A percentile compares a stretch with the other conserved stretches of the same genome.
These are phyloP conservation scores for Neurospora hispaniola DNA, from an alignment of 495 filamentous ascomycete species.

Conservation along the genomic window DNA sequence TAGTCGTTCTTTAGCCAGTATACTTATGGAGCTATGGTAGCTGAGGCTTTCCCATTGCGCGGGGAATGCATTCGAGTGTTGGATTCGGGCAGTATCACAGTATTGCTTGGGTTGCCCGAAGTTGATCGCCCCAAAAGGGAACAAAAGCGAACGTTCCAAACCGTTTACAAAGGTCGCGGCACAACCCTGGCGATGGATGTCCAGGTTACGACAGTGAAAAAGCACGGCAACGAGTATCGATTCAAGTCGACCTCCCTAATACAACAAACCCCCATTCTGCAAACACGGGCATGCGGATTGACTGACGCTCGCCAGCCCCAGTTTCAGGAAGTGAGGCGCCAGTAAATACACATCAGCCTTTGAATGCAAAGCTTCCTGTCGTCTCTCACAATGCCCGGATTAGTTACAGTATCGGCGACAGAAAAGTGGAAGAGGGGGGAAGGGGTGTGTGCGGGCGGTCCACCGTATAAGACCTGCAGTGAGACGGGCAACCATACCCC, in stretches of 20 bases:
- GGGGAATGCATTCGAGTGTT: not conserved
- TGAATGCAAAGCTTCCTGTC: not conserved
- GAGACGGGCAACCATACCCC: constrained; percentile 10
- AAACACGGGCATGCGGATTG: not conserved
- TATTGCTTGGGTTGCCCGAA: not conserved
- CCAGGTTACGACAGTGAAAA: not conserved
- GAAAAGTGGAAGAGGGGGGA: no score
- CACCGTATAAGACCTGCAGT: constrained; percentile 6
- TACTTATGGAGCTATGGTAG: not conserved
- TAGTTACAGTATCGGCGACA: not conserved
- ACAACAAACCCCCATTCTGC: not conserved
- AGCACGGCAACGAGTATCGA: not conserved
- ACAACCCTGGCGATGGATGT: not conserved
- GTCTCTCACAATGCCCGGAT: not conserved
- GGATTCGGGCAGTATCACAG: not conserved
- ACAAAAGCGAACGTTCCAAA: not conserved
- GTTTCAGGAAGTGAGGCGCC: not conserved
- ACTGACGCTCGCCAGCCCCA: not conserved
- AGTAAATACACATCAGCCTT: not conserved
- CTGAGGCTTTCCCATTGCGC: not conserved
- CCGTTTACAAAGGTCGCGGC: not conserved
- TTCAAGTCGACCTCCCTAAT: not conserved
- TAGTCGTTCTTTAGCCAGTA: not conserved
- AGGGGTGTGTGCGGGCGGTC: not conserved
- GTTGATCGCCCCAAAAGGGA: not conserved